Conservation (phyloP, 192 early-diverging fungal genomes). For the Coemansia sp. region DNA sequence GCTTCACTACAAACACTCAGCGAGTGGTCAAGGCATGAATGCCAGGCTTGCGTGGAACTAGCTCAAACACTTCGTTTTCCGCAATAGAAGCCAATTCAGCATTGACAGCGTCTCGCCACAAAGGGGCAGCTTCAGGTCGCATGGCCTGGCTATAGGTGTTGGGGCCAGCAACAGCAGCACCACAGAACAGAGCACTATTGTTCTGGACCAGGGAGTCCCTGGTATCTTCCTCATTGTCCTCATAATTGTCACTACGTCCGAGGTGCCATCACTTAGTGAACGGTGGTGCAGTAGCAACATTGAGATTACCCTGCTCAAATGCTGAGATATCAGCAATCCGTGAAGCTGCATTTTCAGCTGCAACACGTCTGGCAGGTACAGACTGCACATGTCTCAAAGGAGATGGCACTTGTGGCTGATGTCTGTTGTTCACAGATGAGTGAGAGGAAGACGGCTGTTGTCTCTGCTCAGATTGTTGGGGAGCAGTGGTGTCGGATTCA, state of each 20-base stretch:
- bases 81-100: constrained; percentile 3
- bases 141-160: neutral
- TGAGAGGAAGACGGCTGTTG: neutral
- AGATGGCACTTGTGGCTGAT: neutral
- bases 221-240: neutral
- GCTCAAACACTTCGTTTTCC: constrained; percentile 2
- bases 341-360: neutral
- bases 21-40: neutral
- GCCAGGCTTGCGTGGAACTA: neutral
- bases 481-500: neutral
- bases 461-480: neutral
- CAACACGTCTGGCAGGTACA: neutral
- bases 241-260: neutral
- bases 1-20: constrained; percentile 27
- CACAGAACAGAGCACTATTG: neutral
- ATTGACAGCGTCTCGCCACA: constrained; percentile 1
- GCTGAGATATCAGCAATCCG: neutral
- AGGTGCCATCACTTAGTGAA: too few species aligned
- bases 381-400: neutral
- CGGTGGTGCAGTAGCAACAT: too few species aligned
- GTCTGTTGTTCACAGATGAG: neutral
- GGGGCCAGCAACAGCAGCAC: neutral
- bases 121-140: neutral
- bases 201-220: neutral
- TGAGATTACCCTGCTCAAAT: neutral